Evolutionary conservation across 2,329 filamentous ascomycete genomes (phyloP).

Genomic region (Penicillium capsulatum): DNA sequence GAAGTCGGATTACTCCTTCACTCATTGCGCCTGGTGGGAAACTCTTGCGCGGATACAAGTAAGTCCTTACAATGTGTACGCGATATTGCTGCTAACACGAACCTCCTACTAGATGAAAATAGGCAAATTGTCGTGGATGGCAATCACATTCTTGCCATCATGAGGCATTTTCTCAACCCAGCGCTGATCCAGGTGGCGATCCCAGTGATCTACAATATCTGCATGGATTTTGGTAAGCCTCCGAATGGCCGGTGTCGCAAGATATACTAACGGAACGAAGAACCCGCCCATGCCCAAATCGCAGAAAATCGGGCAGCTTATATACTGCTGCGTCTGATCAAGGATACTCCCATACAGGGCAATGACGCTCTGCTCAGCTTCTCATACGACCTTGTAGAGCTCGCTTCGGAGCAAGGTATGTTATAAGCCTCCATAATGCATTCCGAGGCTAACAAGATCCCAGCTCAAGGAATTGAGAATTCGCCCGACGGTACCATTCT

Average conservation of each 20-base stretch:
- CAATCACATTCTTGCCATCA: slow-evolving; percentile 39
- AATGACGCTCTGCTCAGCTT: slow-evolving; percentile 34
- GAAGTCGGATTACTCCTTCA: slow-evolving; percentile 36
- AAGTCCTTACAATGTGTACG: slow-evolving; percentile 5
- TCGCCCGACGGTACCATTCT: slow-evolving; percentile 36
- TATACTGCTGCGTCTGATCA: slow-evolving; percentile 36
- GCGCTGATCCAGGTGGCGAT: slow-evolving; percentile 39
- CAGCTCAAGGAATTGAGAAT: slow-evolving; percentile 33
- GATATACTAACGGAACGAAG: slow-evolving; percentile 19
- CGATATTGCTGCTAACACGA: slow-evolving; percentile 4
- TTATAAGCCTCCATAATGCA: not conserved
- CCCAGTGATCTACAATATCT: slow-evolving; percentile 46
- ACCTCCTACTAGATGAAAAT: slow-evolving; percentile 38
- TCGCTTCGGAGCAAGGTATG: slow-evolving; percentile 40
- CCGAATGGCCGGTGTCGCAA: no score
- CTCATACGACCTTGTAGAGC: slow-evolving; percentile 40
- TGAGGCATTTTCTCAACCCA: slow-evolving; percentile 33
- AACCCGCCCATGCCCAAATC: slow-evolving; percentile 39
- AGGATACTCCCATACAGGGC: slow-evolving; percentile 29
- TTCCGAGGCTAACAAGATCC: slow-evolving; percentile 4
- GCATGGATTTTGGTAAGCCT: slow-evolving; percentile 44
- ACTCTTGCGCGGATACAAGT: slow-evolving; percentile 46
- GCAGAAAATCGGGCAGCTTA: slow-evolving; percentile 36
- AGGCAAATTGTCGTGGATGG: slow-evolving; percentile 37
- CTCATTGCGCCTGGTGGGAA: slow-evolving; percentile 42